Conservation (phyloP, 331 rosid species). For the Erythrophleum ivorense region DNA sequence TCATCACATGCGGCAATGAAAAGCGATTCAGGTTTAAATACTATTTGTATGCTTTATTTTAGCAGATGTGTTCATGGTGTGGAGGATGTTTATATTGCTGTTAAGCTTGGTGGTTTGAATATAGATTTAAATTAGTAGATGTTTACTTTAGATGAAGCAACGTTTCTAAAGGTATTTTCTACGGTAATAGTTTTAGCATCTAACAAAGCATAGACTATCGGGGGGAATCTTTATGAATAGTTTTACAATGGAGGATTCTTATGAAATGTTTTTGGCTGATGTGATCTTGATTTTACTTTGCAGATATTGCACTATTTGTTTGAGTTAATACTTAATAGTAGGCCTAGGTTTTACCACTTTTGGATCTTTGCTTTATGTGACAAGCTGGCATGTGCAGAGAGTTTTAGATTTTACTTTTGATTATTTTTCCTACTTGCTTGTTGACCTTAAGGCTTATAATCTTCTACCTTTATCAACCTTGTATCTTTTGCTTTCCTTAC, state of each 20-base stretch:
- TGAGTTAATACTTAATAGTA: conserved; percentile 4
- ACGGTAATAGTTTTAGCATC: conserved; percentile 8
- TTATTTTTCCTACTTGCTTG: conserved; percentile 1
- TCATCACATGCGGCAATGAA: conserved; percentile 87
- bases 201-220: background rate
- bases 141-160: conserved; percentile 2
- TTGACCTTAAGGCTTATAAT: conserved; percentile 6
- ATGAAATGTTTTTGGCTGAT: background rate
- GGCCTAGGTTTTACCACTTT: conserved; percentile 25
- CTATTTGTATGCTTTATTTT: conserved; percentile 19
- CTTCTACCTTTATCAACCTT: conserved; percentile 3
- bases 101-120: background rate
- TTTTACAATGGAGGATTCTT: background rate
- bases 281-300: background rate
- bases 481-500: conserved; percentile 2
- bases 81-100: conserved; percentile 6
- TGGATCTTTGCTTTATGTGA: conserved; percentile 20
- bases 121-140: background rate
- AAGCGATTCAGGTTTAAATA: conserved; percentile 85
- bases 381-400: conserved; percentile 12
- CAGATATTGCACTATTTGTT: background rate
- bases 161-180: background rate
- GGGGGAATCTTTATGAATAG: background rate
- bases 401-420: conserved; percentile 26
- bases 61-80: conserved; percentile 10